Evolutionary conservation across 176 grass and related monocot species (phyloP).

Genomic region (Musa troglodytarum): DNA sequence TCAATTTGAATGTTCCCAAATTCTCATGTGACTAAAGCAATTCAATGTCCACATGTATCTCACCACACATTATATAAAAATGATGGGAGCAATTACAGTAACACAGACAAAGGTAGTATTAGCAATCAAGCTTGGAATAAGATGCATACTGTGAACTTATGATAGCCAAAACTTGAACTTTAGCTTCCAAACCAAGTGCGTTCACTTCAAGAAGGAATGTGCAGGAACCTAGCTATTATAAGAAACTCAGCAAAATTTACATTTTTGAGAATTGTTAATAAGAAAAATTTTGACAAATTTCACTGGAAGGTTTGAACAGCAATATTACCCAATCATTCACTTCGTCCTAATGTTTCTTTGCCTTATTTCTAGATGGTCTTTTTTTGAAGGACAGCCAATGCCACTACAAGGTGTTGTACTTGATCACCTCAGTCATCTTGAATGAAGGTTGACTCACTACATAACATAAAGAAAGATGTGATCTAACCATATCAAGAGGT

Average conservation of each 20-base stretch:
- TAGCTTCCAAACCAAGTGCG: neutral
- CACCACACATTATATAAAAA: neutral
- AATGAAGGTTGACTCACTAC: no score
- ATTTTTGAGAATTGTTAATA: neutral
- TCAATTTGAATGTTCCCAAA: neutral
- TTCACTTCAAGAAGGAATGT: neutral
- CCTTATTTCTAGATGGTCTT: no score
- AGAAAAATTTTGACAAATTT: neutral
- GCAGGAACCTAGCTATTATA: neutral
- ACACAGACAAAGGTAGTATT: neutral
- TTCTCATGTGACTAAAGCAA: neutral
- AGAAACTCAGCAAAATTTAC: neutral
- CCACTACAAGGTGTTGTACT: no score
- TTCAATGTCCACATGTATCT: neutral
- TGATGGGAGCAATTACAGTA: neutral
- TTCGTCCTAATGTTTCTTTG: no score
- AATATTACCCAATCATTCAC: neutral
- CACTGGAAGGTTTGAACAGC: neutral
- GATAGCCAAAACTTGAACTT: neutral
- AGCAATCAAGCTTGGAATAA: neutral
- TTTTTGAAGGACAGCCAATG: no score
- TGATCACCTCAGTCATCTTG: no score
- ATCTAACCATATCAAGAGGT: no score
- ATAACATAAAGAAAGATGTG: no score
- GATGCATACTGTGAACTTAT: neutral